These are phyloP conservation scores for Singerocomus inundabilis DNA, from an alignment of 1,284 basidiomycete genomes.

Conservation along the genomic window DNA sequence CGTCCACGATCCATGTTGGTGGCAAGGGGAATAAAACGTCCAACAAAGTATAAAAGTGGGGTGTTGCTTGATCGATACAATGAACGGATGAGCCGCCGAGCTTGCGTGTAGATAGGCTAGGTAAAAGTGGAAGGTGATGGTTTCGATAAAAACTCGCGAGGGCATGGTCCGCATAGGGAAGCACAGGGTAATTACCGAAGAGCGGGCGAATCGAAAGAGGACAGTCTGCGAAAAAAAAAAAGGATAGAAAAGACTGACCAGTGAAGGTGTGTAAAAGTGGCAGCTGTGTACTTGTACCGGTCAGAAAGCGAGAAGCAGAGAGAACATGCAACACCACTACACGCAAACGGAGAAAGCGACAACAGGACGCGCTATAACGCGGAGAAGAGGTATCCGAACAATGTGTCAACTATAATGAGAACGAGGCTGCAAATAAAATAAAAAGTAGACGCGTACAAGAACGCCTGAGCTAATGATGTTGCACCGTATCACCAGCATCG, in stretches of 20 bases:
- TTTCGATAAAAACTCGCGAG: slow-evolving; percentile 15
- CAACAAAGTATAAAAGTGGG: slow-evolving; percentile 23
- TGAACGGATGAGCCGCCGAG: slow-evolving; percentile 24
- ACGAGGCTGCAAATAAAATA: slow-evolving; percentile 33
- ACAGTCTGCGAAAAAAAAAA: slow-evolving; percentile 25
- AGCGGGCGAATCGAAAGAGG: slow-evolving; percentile 27
- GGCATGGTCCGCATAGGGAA: slow-evolving; percentile 24
- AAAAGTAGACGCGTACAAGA: slow-evolving; percentile 34
- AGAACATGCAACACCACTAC: slow-evolving; percentile 30
- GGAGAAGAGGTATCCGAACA: slow-evolving; percentile 36
- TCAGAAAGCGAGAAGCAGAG: slow-evolving; percentile 34
- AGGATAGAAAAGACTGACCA: slow-evolving; percentile 22
- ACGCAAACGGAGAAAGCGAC: slow-evolving; percentile 29
- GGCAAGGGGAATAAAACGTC: slow-evolving; percentile 21
- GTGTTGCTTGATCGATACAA: slow-evolving; percentile 25
- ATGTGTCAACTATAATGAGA: slow-evolving; percentile 34
- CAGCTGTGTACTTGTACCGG: slow-evolving; percentile 28
- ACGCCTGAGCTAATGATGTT: slow-evolving; percentile 43
- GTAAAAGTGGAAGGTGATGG: slow-evolving; percentile 18
- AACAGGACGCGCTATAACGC: slow-evolving; percentile 29
- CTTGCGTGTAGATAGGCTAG: slow-evolving; percentile 18
- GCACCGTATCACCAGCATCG: slow-evolving; percentile 53
- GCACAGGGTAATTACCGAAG: slow-evolving; percentile 33
- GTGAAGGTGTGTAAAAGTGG: slow-evolving; percentile 24
- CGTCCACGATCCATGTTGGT: slow-evolving; percentile 14